Conservation (phyloP, 306 rosid genomes). For the Comarum palustre region DNA sequence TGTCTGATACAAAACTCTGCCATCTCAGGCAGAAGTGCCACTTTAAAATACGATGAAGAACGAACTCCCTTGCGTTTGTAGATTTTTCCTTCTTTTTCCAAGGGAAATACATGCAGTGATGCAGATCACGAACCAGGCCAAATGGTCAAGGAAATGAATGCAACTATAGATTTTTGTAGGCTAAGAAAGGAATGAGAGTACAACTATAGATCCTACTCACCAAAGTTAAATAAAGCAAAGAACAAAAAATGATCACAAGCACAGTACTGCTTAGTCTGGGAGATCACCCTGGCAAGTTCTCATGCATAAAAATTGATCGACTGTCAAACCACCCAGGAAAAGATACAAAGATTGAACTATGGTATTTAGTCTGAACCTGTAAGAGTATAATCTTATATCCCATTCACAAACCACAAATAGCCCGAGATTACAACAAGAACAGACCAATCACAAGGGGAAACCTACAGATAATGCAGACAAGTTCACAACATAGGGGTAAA, state of each 20-base stretch:
- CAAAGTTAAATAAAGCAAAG: not conserved
- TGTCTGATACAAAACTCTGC: not conserved
- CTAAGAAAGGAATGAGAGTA: too few relatives aligned
- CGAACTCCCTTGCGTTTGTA: not conserved
- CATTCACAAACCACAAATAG: too few relatives aligned
- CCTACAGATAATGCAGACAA: not conserved
- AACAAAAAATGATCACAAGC: not conserved
- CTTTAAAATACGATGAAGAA: not conserved
- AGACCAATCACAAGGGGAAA: not conserved
- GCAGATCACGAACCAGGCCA: not conserved
- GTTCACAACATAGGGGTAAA: not conserved
- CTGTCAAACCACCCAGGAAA: not conserved
- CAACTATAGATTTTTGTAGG: too few relatives aligned
- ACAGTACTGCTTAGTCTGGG: not conserved
- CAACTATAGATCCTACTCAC: not conserved
- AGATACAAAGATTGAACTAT: not conserved
- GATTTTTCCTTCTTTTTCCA: not conserved
- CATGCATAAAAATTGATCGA: not conserved
- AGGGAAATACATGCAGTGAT: not conserved
- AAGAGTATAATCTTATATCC: not conserved
- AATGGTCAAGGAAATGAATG: not conserved
- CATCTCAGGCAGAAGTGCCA: not conserved
- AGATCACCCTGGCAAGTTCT: not conserved
- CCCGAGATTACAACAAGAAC: too few relatives aligned
- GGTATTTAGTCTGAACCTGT: not conserved